Evolutionary conservation across 306 rosid species (phyloP), one percentile per base, ranked within the genome.

Genomic region (Vachellia collinsii): DNA sequence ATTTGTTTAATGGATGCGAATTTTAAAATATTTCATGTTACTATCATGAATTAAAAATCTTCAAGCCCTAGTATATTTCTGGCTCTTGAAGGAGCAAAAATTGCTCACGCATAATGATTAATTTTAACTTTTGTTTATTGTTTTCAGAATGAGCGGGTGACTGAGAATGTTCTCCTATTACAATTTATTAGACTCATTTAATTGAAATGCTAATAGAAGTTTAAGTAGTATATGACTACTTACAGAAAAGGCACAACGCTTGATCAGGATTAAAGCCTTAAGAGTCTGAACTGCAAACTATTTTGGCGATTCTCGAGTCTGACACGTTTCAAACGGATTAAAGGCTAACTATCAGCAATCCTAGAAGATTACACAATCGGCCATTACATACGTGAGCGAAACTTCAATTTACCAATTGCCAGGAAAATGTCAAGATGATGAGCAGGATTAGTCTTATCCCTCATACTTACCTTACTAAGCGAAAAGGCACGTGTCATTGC

Each of bases 101-200:
- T 53, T 0, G 11, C 25, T 54, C 23, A 53, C 59, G 62, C 10
- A 54, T 0, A 8, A n/a, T 54, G 22, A 54, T 54, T 54, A 54
- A 25, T 4, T 54, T n/a, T 54, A 54, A n/a, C 62, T n/a, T n/a
- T n/a, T 54, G 62, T 54, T 19, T 54, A n/a, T 19, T 54, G 25
- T n/a, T 20, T 54, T 25, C 4, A 25, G n/a, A n/a, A 54, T 54
- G 62, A 19, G 29, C n/a, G 62, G 62, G 25, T 7, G 25, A 17
- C 6, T 51, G 22, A 19, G 23, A 54, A 54, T 8, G 25, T 11
- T 54, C 62, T 7, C 59, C 59, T 7, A 54, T 54, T n/a, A 29
- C 68, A 16, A 16, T 81, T 37, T 65, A 71, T 79, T 78, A 64
- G 80, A 80, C 73, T 62, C 74, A 67, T 82, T 75, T 37, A 43